Evolutionary conservation across 495 filamentous ascomycete genomes (phyloP).

Genomic region (Penicillium bialowiezense): DNA sequence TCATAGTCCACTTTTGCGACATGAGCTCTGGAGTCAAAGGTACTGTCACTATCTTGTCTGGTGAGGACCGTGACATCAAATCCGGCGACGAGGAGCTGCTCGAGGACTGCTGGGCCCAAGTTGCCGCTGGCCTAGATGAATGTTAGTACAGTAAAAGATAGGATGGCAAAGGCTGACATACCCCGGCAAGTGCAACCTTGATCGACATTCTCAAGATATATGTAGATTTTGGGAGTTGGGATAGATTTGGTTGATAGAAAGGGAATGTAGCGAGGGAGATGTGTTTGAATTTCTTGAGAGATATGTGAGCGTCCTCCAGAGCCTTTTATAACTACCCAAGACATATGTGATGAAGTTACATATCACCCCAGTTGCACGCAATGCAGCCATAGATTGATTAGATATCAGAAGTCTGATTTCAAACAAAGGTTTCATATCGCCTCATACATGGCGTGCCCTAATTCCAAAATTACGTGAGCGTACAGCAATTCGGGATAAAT

Average conservation of each 20-base stretch:
- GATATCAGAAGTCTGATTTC: too few relatives aligned
- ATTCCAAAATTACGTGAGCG: too few relatives aligned
- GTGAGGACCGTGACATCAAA: conserved; percentile 60
- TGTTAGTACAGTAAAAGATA: background rate
- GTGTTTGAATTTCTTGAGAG: too few relatives aligned
- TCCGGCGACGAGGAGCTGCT: conserved; percentile 48
- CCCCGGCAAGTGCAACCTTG: conserved; percentile 5
- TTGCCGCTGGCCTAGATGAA: conserved; percentile 51
- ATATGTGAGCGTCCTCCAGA: too few relatives aligned
- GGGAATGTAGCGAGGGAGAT: background rate
- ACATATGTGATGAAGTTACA: too few relatives aligned
- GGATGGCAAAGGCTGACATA: background rate
- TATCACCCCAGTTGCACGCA: too few relatives aligned
- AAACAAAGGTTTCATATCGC: too few relatives aligned
- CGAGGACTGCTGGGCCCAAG: conserved; percentile 55
- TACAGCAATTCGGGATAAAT: too few relatives aligned
- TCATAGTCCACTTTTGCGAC: conserved; percentile 52
- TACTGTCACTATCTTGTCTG: conserved; percentile 40
- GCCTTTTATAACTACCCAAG: too few relatives aligned
- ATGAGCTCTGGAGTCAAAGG: conserved; percentile 35
- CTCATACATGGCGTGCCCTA: too few relatives aligned
- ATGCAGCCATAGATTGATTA: too few relatives aligned
- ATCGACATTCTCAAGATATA: background rate
- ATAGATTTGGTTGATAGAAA: background rate
- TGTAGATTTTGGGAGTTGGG: background rate